A percentile compares a stretch with the other conserved stretches of the same genome.
These are phyloP conservation scores for Cryptococcus sp. DNA, from an alignment of 1,284 basidiomycete genomes.

Conservation along the genomic window DNA sequence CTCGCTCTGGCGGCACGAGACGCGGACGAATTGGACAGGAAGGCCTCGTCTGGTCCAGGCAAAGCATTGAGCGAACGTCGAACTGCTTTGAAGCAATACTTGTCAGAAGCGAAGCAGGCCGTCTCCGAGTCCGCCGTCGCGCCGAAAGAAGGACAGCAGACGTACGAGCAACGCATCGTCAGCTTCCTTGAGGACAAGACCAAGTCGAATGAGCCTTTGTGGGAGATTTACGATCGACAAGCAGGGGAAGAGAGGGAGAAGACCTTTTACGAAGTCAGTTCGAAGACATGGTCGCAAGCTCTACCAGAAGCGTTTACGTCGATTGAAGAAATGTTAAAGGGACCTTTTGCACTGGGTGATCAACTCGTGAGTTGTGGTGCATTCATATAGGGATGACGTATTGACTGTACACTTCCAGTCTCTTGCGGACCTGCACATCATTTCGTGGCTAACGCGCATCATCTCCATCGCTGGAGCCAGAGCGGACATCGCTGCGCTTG, in stretches of 20 bases:
- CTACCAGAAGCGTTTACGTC: conserved; percentile 56
- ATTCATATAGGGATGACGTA: background rate
- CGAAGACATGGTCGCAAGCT: conserved; percentile 55
- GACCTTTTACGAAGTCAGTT: conserved; percentile 51
- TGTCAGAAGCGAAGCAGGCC: conserved; percentile 57
- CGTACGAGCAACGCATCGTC: conserved; percentile 44
- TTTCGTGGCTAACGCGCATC: conserved; percentile 71
- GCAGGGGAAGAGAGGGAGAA: conserved; percentile 35
- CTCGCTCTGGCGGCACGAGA: conserved; percentile 50
- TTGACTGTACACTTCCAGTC: conserved; percentile 55
- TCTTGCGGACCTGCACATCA: conserved; percentile 76
- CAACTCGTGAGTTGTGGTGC: conserved; percentile 42
- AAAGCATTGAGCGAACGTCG: conserved; percentile 58
- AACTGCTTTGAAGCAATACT: conserved; percentile 60
- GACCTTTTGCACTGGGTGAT: conserved; percentile 70
- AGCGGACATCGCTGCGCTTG: conserved; percentile 54
- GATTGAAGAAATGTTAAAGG: conserved; percentile 65
- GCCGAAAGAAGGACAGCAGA: conserved; percentile 47
- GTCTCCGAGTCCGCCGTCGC: conserved; percentile 52
- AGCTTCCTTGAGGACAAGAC: conserved; percentile 53
- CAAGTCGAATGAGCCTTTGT: conserved; percentile 46
- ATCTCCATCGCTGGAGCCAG: conserved; percentile 62
- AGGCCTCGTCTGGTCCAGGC: conserved; percentile 46
- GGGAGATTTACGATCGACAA: conserved; percentile 47
- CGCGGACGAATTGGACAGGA: conserved; percentile 44